Evolutionary conservation across 495 filamentous ascomycete species (phyloP), one percentile per base, ranked within the genome.

Genomic region (Aspergillus carlsbadensis): DNA sequence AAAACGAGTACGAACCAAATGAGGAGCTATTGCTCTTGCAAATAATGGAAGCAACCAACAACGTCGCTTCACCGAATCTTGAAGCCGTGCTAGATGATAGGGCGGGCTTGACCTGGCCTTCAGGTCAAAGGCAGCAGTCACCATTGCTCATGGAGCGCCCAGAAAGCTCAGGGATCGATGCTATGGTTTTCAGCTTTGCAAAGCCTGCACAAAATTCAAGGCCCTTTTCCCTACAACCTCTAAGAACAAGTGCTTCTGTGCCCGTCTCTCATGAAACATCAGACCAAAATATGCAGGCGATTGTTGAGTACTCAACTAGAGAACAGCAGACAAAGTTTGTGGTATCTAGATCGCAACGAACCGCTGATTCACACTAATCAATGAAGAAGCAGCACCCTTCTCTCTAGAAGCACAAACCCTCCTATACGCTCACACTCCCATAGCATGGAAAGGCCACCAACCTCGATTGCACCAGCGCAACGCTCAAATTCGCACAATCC

Each of bases 101-200:
- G 13, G 37, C 33, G 7, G 29, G 46, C 1, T 2, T 50, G 0
- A 45, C 1, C 34, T 26, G 35, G 35, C 20, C 33, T 35, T 5
- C 33, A 10, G 24, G 15, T 4, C 56, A 59, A 17, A 50, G 52
- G 50, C 37, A 42, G 8, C 36, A 56, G 22, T 46, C 59, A 11
- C 61, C 70, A 6, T 29, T 67, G 11, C 58, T 72, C 36, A 65
- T 73, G 57, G 58, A 72, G 43, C 71, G 69, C 7, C 71, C 66
- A 5, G 45, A 59, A 15, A 71, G 62, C 21, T 68, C 65, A 11
- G 63, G 57, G 0, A 62, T 71, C n/a, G 70, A 76, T 49, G 34
- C 64, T n/a, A n/a, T 61, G 13, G 58, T 54, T 1, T 76, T 76
- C 43, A 71, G 63, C 4, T 76, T 75, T 48, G 52, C 65, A 20